Evolutionary conservation across 1,139 yeast genomes (phyloP).

Genomic region (Blastobotrys proliferans): DNA sequence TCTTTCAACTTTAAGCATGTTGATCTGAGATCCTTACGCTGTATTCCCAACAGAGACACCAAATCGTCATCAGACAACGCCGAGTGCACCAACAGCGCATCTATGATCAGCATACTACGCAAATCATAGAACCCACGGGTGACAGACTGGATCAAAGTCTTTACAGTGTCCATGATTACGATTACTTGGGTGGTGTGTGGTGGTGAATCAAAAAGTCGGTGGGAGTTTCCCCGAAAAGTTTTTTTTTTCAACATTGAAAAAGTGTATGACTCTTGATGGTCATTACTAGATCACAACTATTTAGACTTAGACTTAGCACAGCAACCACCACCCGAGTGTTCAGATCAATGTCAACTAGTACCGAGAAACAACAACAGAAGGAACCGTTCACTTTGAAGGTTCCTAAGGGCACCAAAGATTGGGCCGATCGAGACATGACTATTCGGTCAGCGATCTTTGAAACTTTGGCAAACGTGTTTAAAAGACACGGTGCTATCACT

Average conservation of each 20-base stretch:
- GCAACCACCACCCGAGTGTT: too few relatives aligned
- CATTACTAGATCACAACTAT: too few relatives aligned
- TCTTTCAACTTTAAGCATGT: constrained; percentile 78
- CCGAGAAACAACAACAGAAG: neutral
- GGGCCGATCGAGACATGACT: constrained; percentile 98
- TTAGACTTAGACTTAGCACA: too few relatives aligned
- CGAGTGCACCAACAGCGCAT: constrained; percentile 85
- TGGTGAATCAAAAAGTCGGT: too few relatives aligned
- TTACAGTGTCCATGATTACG: constrained; percentile 36
- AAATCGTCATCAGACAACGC: constrained; percentile 94
- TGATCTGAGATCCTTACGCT: constrained; percentile 80
- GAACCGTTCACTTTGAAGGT: constrained; percentile 72
- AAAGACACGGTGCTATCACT: constrained; percentile 96
- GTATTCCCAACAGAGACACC: constrained; percentile 72
- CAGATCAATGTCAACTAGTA: neutral
- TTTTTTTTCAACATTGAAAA: too few relatives aligned
- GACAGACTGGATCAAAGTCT: constrained; percentile 50
- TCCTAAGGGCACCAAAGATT: constrained; percentile 93
- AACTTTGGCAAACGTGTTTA: constrained; percentile 68
- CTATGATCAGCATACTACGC: constrained; percentile 78
- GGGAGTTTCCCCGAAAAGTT: too few relatives aligned
- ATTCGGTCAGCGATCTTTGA: constrained; percentile 82
- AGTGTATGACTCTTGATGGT: too few relatives aligned
- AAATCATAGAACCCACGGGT: constrained; percentile 84
- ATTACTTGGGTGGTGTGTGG: neutral